Evolutionary conservation across 768 basidiomycete species (phyloP), one percentile per base, ranked within the genome.

Genomic region (Tylopilus rubrobrunneus): DNA sequence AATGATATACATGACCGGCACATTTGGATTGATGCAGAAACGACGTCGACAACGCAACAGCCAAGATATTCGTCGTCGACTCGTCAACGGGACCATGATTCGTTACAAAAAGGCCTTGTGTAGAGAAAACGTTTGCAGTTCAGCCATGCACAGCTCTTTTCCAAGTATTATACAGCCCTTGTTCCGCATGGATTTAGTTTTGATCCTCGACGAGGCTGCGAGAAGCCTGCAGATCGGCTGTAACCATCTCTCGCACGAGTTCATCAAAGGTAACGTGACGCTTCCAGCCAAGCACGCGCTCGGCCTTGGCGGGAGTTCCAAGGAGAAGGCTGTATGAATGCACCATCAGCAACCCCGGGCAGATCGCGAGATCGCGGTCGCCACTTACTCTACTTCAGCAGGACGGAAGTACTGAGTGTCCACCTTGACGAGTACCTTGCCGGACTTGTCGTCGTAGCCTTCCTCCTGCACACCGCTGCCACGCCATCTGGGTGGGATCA

Each of bases 371-470:
- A 27, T 27, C 39, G 34, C 40, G 44, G 37, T 42, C 23, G 57
- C 15, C 10, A 85, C 89, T 57, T 64, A 92, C 86, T 96, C 92
- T 73, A 96, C 92, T 83, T 95, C 92, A 19, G 91, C 89, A 9
- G 92, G 92, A 70, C 94, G 88, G 87, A 94, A 97, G 77, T 97
- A 96, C 60, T 78, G 78, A 25, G 87, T 69, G 72, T 98, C 96
- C 37, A 98, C 82, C 64, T 84, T 86, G 63, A 98, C 92, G 46
- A 96, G 73, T 34, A 80, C 78, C 60, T 79, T 84, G 61, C 82
- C 83, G 2, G 84, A 85, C 67, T 85, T 79, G 57, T 73, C 62
- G 66, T 92, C 84, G 51, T 83, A 79, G 49, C 87, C 93, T 59
- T 89, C 80, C 70, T 95, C 92, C 5, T 87, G 70, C 15, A 82